Base-by-base conservation (phyloP, 164 flowering plant genomes). In the Vitis rotundifolia region DNA sequence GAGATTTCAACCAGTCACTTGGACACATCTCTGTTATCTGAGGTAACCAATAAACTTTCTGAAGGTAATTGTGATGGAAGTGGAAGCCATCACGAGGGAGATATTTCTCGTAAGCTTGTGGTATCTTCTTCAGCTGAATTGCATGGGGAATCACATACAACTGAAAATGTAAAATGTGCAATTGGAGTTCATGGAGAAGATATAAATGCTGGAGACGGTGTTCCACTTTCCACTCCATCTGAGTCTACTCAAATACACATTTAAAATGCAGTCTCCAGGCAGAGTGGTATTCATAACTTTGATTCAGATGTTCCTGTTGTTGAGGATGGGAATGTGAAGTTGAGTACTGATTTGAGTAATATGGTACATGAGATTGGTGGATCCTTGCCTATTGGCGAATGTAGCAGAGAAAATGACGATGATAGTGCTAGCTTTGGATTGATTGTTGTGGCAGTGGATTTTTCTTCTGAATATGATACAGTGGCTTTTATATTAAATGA, bases 41-140 rank as follows among this genome's bases (percentile, higher is more conserved):
- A 53, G 50, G 74, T 67, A 47, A 82, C 77, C 9, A 59, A 55
- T 52, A 58, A 69, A 59, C 11, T 26, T 56, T 52, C 51, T 49
- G 29, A 70, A 48, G 70, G 52, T 37, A 67, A 69, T 26, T 72
- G 26, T 61, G 68, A 56, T 67, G 71, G 44, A 49, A 73, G 44
- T 65, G 66, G 47, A 19, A 51, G 53, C 48, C 19, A 51, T 66
- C 47, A 58, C 57, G 63, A 16, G 12, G 73, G 56, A 70, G 71
- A 55, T 8, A 44, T 52, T 60, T 71, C 77, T 50, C 61, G 55
- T 59, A 64, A 65, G 26, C 22, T 55, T 51, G 75, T 37, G 54
- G 68, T 64, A 10, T 55, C 26, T 31, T 70, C 75, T 56, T 71
- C 82, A 64, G 66, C 77, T 73, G 71, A 77, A 72, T 7, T 61